Conservation (phyloP, 768 basidiomycete genomes). For the Hysterangium stoloniferum region DNA sequence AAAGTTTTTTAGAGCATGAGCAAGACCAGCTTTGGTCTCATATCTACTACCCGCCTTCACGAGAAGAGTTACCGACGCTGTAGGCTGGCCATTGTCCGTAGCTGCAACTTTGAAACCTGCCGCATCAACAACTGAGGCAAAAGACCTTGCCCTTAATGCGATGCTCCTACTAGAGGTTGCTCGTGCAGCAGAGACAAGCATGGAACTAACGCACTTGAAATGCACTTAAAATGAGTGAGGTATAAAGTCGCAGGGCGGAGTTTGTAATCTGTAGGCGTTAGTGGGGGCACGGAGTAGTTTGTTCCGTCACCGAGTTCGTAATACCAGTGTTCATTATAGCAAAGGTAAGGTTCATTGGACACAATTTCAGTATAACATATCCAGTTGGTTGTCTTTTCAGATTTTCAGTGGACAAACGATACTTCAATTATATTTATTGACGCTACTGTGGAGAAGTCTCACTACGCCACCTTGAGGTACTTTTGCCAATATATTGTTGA, state of each 20-base stretch:
- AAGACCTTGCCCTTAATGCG: slow-evolving; percentile 27
- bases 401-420: too few species aligned
- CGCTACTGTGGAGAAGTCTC: too few species aligned
- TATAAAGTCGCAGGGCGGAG: background rate
- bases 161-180: slow-evolving; percentile 6
- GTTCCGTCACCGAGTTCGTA: background rate
- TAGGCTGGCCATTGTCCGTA: slow-evolving; percentile 75
- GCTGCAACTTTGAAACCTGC: slow-evolving; percentile 83
- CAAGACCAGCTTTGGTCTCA: slow-evolving; percentile 83
- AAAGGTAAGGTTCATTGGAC: too few species aligned
- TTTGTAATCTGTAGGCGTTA: background rate
- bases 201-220: background rate
- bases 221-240: background rate
- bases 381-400: too few species aligned
- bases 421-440: too few species aligned
- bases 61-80: slow-evolving; percentile 79
- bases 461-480: too few species aligned
- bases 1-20: slow-evolving; percentile 95
- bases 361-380: too few species aligned
- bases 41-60: slow-evolving; percentile 90
- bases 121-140: slow-evolving; percentile 76
- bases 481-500: too few species aligned
- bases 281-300: background rate
- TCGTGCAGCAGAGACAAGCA: slow-evolving; percentile 11
- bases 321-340: too few species aligned